phyloP scores from a whole-genome alignment of 73 alveolate species.

The Breviolum minutum region DNA sequence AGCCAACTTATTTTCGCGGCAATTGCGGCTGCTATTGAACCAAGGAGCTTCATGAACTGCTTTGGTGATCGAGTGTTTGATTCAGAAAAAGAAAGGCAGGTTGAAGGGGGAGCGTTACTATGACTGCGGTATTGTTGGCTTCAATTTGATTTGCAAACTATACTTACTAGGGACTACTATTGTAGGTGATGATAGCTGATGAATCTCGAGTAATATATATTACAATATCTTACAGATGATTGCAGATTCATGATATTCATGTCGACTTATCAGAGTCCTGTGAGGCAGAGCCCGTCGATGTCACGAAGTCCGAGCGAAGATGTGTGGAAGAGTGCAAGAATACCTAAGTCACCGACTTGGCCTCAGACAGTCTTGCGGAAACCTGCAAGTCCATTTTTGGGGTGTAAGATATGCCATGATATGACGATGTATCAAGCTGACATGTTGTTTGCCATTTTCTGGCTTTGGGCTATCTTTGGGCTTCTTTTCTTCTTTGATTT shows the following conservation, averaged over 20 bases:
- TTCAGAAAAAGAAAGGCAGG: slow-evolving; percentile 54
- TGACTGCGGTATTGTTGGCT: neutral
- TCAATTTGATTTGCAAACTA: neutral
- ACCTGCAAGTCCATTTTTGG: neutral
- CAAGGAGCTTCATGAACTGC: slow-evolving; percentile 91
- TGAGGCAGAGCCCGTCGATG: slow-evolving; percentile 52
- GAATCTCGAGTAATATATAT: too few relatives aligned
- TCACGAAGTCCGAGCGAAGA: slow-evolving; percentile 78
- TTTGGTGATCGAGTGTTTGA: slow-evolving; percentile 86
- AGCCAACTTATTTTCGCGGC: too few relatives aligned
- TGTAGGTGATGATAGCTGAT: too few relatives aligned
- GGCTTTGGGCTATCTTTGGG: neutral
- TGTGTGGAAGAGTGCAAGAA: slow-evolving; percentile 82
- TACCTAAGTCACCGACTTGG: slow-evolving; percentile 52
- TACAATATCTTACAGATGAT: too few relatives aligned
- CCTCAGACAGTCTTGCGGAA: neutral
- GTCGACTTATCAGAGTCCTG: neutral
- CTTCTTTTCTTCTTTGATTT: too few relatives aligned
- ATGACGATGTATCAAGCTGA: neutral
- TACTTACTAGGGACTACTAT: too few relatives aligned
- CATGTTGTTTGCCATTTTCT: neutral
- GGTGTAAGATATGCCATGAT: neutral
- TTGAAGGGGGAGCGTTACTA: neutral
- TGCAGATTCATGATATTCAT: too few relatives aligned
- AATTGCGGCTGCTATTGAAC: neutral